Conservation (phyloP, 2,329 filamentous ascomycete species). For the Curvularia sp. region DNA sequence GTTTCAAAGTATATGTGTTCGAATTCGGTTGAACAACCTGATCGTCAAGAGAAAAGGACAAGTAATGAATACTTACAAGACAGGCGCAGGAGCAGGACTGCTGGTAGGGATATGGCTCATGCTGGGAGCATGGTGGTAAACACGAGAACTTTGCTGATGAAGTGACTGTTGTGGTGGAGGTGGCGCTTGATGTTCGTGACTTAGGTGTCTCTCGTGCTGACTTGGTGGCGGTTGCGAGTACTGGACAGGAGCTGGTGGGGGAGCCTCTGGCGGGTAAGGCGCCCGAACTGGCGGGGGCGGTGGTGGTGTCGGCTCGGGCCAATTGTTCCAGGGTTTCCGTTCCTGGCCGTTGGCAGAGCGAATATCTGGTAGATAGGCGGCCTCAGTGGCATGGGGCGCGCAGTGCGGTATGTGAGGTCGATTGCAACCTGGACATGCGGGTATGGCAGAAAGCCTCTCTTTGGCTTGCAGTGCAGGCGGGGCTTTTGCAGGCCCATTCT, state of each 20-base stretch:
- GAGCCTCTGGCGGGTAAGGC: slow-evolving; percentile 32
- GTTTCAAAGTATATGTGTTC: background rate
- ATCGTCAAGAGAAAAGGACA: background rate
- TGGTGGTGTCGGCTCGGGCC: slow-evolving; percentile 26
- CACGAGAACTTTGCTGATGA: slow-evolving; percentile 41
- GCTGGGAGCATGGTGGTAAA: slow-evolving; percentile 42
- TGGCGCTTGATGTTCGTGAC: slow-evolving; percentile 34
- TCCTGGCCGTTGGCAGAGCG: slow-evolving; percentile 33
- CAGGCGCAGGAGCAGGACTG: slow-evolving; percentile 19
- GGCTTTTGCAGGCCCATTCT: slow-evolving; percentile 67
- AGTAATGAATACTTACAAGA: slow-evolving; percentile 15
- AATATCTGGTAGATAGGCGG: slow-evolving; percentile 30
- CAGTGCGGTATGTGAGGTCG: slow-evolving; percentile 43
- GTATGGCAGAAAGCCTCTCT: slow-evolving; percentile 57
- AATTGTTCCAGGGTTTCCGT: slow-evolving; percentile 34
- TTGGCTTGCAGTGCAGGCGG: slow-evolving; percentile 81
- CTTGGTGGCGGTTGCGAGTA: slow-evolving; percentile 31
- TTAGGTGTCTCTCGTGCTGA: slow-evolving; percentile 30
- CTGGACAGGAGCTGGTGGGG: slow-evolving; percentile 22
- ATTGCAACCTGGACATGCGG: slow-evolving; percentile 29
- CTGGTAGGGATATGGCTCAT: slow-evolving; percentile 37
- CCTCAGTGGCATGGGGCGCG: slow-evolving; percentile 20
- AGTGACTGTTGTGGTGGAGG: slow-evolving; percentile 30
- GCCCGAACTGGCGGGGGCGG: slow-evolving; percentile 30
- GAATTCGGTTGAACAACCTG: too few species aligned